Percentiles rank a stretch among this genome's conserved stretches.
Evolutionary conservation across 768 basidiomycete species (phyloP).

Genomic region (Leccinellum luteum): DNA sequence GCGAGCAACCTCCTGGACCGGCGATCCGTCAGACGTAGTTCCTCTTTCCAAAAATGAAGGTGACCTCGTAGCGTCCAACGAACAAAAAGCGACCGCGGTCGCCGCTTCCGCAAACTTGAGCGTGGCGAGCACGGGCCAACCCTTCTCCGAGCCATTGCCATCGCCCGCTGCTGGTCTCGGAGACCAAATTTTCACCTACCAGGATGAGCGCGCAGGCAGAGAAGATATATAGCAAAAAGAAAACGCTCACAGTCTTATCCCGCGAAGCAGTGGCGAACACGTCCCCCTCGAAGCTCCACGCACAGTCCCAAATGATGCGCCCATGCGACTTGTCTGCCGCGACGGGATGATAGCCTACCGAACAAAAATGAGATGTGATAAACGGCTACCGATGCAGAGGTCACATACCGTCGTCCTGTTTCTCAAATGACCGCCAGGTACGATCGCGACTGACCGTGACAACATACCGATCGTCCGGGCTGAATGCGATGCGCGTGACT

Average conservation of each 20-base stretch:
- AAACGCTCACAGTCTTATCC: conserved; percentile 77
- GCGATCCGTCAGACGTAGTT: conserved; percentile 2
- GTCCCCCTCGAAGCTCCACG: conserved; percentile 75
- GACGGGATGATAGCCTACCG: conserved; percentile 56
- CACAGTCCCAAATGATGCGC: conserved; percentile 95
- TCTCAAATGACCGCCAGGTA: conserved; percentile 81
- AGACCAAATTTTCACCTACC: conserved; percentile 84
- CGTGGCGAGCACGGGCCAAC: conserved; percentile 57
- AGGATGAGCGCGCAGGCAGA: neutral
- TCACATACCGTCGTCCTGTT: conserved; percentile 40
- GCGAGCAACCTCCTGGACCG: conserved; percentile 44
- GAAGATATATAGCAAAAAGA: neutral
- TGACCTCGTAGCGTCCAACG: conserved; percentile 42
- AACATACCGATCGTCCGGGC: conserved; percentile 74
- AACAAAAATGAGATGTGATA: neutral
- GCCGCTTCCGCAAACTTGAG: conserved; percentile 74
- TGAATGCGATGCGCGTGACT: conserved; percentile 88
- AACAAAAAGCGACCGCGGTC: conserved; percentile 74
- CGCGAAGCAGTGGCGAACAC: conserved; percentile 92
- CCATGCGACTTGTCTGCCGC: conserved; percentile 81
- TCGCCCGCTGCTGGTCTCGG: conserved; percentile 31
- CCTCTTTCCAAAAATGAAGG: conserved; percentile 5
- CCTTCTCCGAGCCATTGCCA: neutral
- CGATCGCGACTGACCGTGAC: conserved; percentile 90
- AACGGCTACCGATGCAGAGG: neutral